A percentile compares a stretch with the other conserved stretches of the same genome.
Conservation (phyloP, 352 stramenopile species). For the Phytophthora megakarya region DNA sequence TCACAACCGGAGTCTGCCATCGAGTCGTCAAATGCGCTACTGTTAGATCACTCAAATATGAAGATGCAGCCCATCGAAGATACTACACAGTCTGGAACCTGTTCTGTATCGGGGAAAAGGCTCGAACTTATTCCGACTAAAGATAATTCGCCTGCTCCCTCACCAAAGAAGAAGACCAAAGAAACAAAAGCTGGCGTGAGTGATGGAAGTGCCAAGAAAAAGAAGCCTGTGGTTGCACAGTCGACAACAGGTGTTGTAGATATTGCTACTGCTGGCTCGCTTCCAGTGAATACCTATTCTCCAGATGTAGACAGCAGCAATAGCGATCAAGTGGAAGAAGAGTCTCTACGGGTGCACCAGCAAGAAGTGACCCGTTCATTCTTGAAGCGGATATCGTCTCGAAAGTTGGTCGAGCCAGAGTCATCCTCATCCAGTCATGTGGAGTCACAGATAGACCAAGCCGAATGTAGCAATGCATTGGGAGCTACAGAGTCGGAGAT, state of each 20-base stretch:
- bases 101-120: not conserved
- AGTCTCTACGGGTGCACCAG: constrained; percentile 10
- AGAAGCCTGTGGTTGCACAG: not conserved
- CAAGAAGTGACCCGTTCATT: constrained; percentile 22
- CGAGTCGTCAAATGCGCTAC: not conserved
- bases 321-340: not conserved
- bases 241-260: not conserved
- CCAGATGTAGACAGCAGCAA: not conserved
- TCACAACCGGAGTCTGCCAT: not conserved
- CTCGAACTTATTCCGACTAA: not conserved
- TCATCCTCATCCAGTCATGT: not conserved
- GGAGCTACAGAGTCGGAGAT: not conserved
- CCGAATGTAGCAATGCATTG: not conserved
- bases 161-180: constrained; percentile 7
- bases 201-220: not conserved
- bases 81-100: not conserved
- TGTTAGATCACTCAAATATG: not conserved
- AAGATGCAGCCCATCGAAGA: not conserved
- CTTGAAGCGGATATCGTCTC: constrained; percentile 23
- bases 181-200: not conserved
- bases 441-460: constrained; percentile 3
- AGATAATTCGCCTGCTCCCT: not conserved
- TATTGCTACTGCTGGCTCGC: not conserved
- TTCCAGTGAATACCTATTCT: not conserved
- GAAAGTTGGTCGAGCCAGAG: constrained; percentile 7